phyloP scores from a whole-genome alignment of 1,284 basidiomycete genomes.

The Rhodotorula sp. region DNA sequence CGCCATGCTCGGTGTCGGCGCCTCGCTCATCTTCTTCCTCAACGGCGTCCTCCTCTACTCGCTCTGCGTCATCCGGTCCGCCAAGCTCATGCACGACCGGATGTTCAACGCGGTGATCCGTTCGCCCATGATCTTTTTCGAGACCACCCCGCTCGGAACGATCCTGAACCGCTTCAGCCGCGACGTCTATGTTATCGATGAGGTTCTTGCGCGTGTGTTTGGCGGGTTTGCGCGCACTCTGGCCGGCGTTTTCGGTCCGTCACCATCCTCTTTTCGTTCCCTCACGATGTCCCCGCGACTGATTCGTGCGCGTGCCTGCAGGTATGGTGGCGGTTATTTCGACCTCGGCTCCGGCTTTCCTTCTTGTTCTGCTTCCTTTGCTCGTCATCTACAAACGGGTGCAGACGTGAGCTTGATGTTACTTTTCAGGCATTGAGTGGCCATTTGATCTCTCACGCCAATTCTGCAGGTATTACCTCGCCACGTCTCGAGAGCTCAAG shows the following conservation, averaged over 20 bases:
- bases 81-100: conserved; percentile 69
- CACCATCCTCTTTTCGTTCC: neutral
- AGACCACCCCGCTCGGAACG: conserved; percentile 46
- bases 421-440: neutral
- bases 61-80: conserved; percentile 71
- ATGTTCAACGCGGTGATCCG: conserved; percentile 65
- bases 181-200: conserved; percentile 86
- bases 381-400: conserved; percentile 53
- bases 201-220: conserved; percentile 69
- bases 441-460: conserved; percentile 5
- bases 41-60: conserved; percentile 64
- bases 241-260: conserved; percentile 57
- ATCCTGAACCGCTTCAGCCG: conserved; percentile 86
- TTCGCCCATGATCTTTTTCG: conserved; percentile 83
- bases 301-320: neutral
- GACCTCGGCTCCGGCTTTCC: conserved; percentile 51
- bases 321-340: conserved; percentile 73
- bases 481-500: conserved; percentile 68
- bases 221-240: conserved; percentile 63
- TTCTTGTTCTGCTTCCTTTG: conserved; percentile 33
- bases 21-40: conserved; percentile 26
- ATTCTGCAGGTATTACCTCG: conserved; percentile 71
- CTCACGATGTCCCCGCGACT: neutral
- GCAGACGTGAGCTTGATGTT: conserved; percentile 74
- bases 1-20: conserved; percentile 31